Percentiles rank a stretch among this genome's conserved stretches.
Conservation (phyloP, 306 rosid genomes). For the Ceratonia siliqua region DNA sequence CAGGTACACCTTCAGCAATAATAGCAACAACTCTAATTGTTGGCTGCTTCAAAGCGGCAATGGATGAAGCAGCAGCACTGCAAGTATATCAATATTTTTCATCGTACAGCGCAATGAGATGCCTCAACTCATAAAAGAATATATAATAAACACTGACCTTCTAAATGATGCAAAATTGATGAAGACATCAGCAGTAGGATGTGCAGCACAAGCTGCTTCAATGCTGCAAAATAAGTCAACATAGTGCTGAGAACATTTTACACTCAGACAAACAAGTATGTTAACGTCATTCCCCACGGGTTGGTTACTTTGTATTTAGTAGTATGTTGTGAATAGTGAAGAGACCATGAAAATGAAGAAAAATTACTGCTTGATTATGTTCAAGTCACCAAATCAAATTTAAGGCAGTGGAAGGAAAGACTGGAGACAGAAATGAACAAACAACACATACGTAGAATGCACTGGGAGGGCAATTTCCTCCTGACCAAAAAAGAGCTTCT, state of each 20-base stretch:
- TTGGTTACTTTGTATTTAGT: slow-evolving; percentile 17
- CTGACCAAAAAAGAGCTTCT: slow-evolving; percentile 96
- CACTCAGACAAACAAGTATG: slow-evolving; percentile 6
- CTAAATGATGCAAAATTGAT: slow-evolving; percentile 96
- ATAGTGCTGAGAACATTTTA: slow-evolving; percentile 33
- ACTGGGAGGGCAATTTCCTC: slow-evolving; percentile 98
- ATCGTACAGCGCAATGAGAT: slow-evolving; percentile 1
- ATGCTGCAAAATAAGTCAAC: slow-evolving; percentile 59
- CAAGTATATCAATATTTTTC: slow-evolving; percentile 31
- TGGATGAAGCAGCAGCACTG: slow-evolving; percentile 98
- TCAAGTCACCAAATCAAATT: slow-evolving; percentile 19
- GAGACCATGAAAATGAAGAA: slow-evolving; percentile 12
- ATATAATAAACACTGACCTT: slow-evolving; percentile 56
- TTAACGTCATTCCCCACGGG: slow-evolving; percentile 29
- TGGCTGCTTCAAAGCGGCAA: slow-evolving; percentile 90
- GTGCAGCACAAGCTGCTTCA: slow-evolving; percentile 95
- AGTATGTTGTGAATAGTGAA: slow-evolving; percentile 5
- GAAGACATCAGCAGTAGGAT: slow-evolving; percentile 98
- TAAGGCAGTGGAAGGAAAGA: neutral
- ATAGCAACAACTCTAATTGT: slow-evolving; percentile 94
- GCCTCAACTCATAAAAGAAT: slow-evolving; percentile 5
- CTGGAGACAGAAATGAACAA: slow-evolving; percentile 25
- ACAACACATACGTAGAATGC: slow-evolving; percentile 69
- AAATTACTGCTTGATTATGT: neutral
- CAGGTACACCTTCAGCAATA: slow-evolving; percentile 99